Conservation (phyloP, 805 yeast genomes). For the Saturnispora serradocipensis region DNA sequence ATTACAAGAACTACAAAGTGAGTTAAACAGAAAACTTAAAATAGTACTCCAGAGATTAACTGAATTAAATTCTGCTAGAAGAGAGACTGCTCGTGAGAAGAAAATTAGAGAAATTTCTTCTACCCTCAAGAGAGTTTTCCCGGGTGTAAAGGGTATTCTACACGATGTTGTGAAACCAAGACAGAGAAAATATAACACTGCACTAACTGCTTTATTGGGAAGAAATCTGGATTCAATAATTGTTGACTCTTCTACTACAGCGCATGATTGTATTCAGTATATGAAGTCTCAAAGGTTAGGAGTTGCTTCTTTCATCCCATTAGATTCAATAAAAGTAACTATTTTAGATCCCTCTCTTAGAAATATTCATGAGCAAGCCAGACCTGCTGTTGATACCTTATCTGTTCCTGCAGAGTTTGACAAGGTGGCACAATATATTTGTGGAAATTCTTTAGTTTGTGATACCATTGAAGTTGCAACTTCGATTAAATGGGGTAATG, state of each 20-base stretch:
- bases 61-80: conserved; percentile 64
- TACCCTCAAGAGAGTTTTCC: conserved; percentile 60
- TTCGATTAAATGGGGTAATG: conserved; percentile 53
- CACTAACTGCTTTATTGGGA: conserved; percentile 73
- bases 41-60: conserved; percentile 53
- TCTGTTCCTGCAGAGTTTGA: conserved; percentile 61
- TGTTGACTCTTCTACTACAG: conserved; percentile 68
- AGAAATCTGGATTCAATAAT: conserved; percentile 71
- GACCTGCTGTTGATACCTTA: conserved; percentile 68
- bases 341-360: conserved; percentile 48
- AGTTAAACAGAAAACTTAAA: conserved; percentile 54
- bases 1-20: conserved; percentile 40
- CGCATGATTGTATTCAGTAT: conserved; percentile 66
- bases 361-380: conserved; percentile 41
- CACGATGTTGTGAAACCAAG: conserved; percentile 73
- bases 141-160: conserved; percentile 78
- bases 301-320: conserved; percentile 77
- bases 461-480: conserved; percentile 64
- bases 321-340: conserved; percentile 60
- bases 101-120: conserved; percentile 65
- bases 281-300: conserved; percentile 83
- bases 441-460: conserved; percentile 73
- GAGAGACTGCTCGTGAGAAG: conserved; percentile 66
- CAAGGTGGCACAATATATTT: conserved; percentile 68
- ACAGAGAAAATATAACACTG: conserved; percentile 60